Conservation (phyloP, 164 flowering plant genomes). For the Tinospora cordifolia region DNA sequence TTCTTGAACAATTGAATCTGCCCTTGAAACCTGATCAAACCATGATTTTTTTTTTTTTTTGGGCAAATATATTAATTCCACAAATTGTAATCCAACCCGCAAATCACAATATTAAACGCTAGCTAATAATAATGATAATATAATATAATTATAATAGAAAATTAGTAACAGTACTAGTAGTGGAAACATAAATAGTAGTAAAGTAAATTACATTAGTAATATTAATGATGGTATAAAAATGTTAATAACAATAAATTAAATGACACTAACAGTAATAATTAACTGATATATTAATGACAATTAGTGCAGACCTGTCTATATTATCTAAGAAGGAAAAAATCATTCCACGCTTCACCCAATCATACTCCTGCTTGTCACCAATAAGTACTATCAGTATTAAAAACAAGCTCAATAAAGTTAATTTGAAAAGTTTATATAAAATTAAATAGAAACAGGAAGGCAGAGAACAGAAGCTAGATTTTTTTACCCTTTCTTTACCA, state of each 20-base stretch:
- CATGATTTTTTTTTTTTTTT: neutral
- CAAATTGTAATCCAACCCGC: neutral
- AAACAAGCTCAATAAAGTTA: neutral
- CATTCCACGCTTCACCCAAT: slow-evolving; percentile 79
- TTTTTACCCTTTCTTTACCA: slow-evolving; percentile 45
- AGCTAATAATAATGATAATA: neutral
- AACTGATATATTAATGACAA: neutral
- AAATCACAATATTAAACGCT: neutral
- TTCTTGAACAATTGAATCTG: slow-evolving; percentile 50
- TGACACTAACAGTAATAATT: neutral
- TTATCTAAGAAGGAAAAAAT: slow-evolving; percentile 72
- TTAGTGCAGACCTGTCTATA: slow-evolving; percentile 62
- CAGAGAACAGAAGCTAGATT: neutral
- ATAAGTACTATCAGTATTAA: neutral
- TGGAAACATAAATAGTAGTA: neutral
- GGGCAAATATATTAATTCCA: too few species aligned
- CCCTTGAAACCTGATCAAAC: slow-evolving; percentile 62
- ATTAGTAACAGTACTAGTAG: neutral
- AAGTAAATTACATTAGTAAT: neutral
- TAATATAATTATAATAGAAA: too few species aligned
- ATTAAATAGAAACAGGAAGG: neutral
- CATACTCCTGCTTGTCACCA: slow-evolving; percentile 68
- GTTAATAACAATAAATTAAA: neutral
- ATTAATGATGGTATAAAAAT: neutral
- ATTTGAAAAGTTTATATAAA: neutral